Percentiles rank a stretch among this genome's conserved stretches.
Evolutionary conservation across 1,284 basidiomycete genomes (phyloP).

Genomic region (Ceratobasidium sp.): DNA sequence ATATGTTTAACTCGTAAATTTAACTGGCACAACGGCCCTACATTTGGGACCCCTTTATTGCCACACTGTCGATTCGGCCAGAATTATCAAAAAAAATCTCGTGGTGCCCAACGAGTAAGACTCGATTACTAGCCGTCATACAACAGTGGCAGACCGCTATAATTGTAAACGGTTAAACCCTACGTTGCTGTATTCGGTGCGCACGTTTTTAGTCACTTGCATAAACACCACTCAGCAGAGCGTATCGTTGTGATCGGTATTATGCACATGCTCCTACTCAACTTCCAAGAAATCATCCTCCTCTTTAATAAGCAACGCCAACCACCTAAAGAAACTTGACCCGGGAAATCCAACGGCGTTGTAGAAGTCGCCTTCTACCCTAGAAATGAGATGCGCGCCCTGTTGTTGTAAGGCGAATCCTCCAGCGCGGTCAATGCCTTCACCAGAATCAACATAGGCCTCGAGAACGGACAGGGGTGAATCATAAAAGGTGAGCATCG

Average conservation of each 20-base stretch:
- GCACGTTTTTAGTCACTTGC: too few species aligned
- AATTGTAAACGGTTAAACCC: too few species aligned
- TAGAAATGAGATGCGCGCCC: conserved; percentile 83
- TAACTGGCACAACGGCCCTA: background rate
- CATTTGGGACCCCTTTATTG: too few species aligned
- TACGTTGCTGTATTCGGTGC: too few species aligned
- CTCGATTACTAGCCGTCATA: too few species aligned
- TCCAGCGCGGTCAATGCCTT: conserved; percentile 92
- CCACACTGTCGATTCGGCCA: too few species aligned
- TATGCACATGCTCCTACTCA: conserved; percentile 50
- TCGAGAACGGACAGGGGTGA: conserved; percentile 74
- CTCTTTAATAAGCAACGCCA: conserved; percentile 75
- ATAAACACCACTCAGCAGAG: background rate
- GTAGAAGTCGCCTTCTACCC: conserved; percentile 91
- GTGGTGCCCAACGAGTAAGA: too few species aligned
- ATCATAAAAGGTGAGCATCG: conserved; percentile 84
- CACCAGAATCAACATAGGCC: conserved; percentile 89
- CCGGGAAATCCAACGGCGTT: conserved; percentile 94
- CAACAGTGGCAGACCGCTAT: too few species aligned
- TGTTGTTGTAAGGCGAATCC: conserved; percentile 94
- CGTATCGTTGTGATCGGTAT: background rate
- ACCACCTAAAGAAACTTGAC: conserved; percentile 77
- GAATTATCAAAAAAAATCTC: too few species aligned
- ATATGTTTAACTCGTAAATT: background rate
- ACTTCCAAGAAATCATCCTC: conserved; percentile 75